Evolutionary conservation across 2,329 filamentous ascomycete genomes (phyloP), one percentile per base, ranked within the genome.

Genomic region (Pochonia chlamydosporia): DNA sequence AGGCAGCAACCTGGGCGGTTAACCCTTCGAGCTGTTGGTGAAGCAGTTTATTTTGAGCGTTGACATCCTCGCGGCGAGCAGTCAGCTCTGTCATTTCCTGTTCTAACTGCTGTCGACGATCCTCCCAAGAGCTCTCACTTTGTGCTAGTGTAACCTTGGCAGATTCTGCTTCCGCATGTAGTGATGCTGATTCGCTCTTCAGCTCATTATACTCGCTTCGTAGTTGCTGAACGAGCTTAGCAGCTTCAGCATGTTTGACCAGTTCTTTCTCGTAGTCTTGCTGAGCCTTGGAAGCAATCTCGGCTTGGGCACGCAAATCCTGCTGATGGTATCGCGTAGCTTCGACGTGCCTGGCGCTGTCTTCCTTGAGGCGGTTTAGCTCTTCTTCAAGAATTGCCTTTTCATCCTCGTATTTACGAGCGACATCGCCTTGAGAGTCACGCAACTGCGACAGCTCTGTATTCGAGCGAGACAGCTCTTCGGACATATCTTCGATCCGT

Each of bases 231-330:
- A 96, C 75, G 30, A 82, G 80, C 67, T 90, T 91, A 11, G 92
- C 89, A n/a, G 92, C 93, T 55, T 96, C 89, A 2, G 91, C 92
- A 67, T 99, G 93, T 70, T 93, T 96, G 59, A 96, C 80, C 10
- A 99, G 77, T 64, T 99, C 93, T 52, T 84, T 84, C 65, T 99
- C 95, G 62, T 99, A 99, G 56, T 93, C 91, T 61, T 95, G 86
- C 63, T 99, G 93, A 3, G 93, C 90, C 64, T 89, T 87, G 45
- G 89, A 84, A 3, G 93, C 90, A 59, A 99, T 97, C 39, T 95
- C 87, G 24, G 92, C 91, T 65, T 99, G 93, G 0, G 89, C 85
- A 52, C 93, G 91, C 36, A 97, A 80, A 58, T 97, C 91, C 58
- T 95, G 87, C 62, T 95, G 89, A 61, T 96, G 87, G 61, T 87